Evolutionary conservation across 1,284 basidiomycete genomes (phyloP).

Genomic region (Mrakiaceae sp.): DNA sequence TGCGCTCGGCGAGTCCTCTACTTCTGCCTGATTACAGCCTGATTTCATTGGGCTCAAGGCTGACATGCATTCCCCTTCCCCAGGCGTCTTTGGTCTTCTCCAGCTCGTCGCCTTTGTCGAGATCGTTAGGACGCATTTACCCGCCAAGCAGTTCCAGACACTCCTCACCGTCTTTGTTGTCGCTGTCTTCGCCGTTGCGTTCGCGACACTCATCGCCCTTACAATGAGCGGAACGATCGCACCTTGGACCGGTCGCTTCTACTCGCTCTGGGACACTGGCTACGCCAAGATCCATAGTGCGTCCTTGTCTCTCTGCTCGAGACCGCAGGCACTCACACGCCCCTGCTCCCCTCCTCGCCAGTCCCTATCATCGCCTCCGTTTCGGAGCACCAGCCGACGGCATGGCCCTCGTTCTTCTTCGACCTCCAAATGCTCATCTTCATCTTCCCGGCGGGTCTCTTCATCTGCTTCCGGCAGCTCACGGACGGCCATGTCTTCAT

Average conservation of each 20-base stretch:
- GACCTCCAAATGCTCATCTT: slow-evolving; percentile 96
- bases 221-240: slow-evolving; percentile 95
- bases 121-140: slow-evolving; percentile 76
- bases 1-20: slow-evolving; percentile 56
- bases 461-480: slow-evolving; percentile 84
- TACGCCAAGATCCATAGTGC: slow-evolving; percentile 82
- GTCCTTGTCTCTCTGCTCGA: slow-evolving; percentile 21
- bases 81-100: slow-evolving; percentile 87
- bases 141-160: slow-evolving; percentile 84
- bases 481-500: slow-evolving; percentile 97
- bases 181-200: slow-evolving; percentile 59
- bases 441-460: slow-evolving; percentile 93
- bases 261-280: slow-evolving; percentile 97
- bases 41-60: neutral
- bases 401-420: slow-evolving; percentile 99
- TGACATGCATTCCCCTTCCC: neutral
- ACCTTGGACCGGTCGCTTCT: slow-evolving; percentile 98
- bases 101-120: slow-evolving; percentile 94
- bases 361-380: slow-evolving; percentile 97
- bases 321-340: neutral
- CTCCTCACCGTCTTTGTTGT: slow-evolving; percentile 62
- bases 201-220: slow-evolving; percentile 58
- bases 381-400: slow-evolving; percentile 99
- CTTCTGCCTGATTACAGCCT: slow-evolving; percentile 6
- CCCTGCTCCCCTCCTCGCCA: slow-evolving; percentile 12